A percentile compares a stretch with the other conserved stretches of the same genome.
Conservation (phyloP, 495 filamentous ascomycete species). For the Penicillium soppii region DNA sequence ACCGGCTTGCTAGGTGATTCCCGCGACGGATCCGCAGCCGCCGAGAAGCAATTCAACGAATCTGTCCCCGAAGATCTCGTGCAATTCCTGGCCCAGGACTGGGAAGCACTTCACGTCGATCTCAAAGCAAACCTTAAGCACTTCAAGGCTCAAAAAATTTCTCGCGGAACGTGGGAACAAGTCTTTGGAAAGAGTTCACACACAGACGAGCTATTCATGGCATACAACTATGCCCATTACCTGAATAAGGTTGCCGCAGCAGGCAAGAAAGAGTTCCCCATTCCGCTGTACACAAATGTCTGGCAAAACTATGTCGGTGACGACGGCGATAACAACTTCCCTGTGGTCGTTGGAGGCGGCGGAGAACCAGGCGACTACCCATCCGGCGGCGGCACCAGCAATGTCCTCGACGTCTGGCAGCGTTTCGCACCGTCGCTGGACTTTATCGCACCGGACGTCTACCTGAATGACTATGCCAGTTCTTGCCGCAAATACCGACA, state of each 20-base stretch:
- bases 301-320: constrained; percentile 42
- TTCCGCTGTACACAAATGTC: constrained; percentile 50
- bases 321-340: constrained; percentile 28
- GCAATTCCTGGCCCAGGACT: constrained; percentile 27
- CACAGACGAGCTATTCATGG: constrained; percentile 54
- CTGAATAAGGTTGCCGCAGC: constrained; percentile 42
- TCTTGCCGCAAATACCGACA: constrained; percentile 44
- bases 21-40: constrained; percentile 36
- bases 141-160: constrained; percentile 20
- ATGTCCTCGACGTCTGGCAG: constrained; percentile 48
- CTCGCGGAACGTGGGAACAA: constrained; percentile 32
- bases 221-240: constrained; percentile 46
- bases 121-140: constrained; percentile 25
- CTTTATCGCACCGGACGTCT: constrained; percentile 51
- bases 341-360: constrained; percentile 44
- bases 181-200: constrained; percentile 39
- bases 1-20: constrained; percentile 46
- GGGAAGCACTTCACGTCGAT: constrained; percentile 30
- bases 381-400: constrained; percentile 39
- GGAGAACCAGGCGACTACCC: constrained; percentile 45
- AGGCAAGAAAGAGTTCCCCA: constrained; percentile 39
- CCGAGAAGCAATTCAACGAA: constrained; percentile 31
- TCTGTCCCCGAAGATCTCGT: constrained; percentile 37
- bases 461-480: constrained; percentile 43
- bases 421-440: constrained; percentile 42